Evolutionary conservation across 148 eudicot species (phyloP).

Genomic region (Fagopyrum esculentum): DNA sequence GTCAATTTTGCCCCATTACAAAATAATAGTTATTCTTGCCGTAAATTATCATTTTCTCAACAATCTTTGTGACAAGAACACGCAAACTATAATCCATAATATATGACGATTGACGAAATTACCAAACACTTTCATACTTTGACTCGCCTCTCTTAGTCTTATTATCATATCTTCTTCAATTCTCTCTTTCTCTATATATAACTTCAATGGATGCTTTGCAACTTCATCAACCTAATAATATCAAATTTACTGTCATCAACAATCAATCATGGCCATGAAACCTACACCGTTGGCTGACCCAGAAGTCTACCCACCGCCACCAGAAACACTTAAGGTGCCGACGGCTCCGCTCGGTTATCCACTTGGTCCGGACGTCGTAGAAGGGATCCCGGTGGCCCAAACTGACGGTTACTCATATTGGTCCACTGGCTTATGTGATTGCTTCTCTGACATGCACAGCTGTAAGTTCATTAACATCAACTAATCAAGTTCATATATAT

Average conservation of each 20-base stretch:
- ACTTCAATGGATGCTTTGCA: not conserved
- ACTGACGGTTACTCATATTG: not conserved
- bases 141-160: not conserved
- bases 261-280: not conserved
- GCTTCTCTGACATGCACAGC: constrained; percentile 1
- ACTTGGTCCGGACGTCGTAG: not conserved
- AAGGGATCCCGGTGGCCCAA: not conserved
- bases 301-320: not conserved
- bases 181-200: not conserved
- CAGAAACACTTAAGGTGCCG: not conserved
- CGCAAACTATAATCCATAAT: not conserved
- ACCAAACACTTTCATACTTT: not conserved
- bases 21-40: too few relatives aligned
- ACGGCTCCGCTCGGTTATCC: not conserved
- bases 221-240: not conserved
- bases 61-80: too few relatives aligned
- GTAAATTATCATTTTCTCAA: too few relatives aligned
- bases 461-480: not conserved
- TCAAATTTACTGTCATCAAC: not conserved
- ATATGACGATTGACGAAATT: not conserved
- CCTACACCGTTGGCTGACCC: not conserved
- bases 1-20: too few relatives aligned
- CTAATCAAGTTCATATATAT: not conserved
- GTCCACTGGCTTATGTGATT: constrained; percentile 4
- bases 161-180: not conserved